Evolutionary conservation across 345 rosid genomes (phyloP), one percentile per base, ranked within the genome.

Genomic region (Aurinia saxatilis): DNA sequence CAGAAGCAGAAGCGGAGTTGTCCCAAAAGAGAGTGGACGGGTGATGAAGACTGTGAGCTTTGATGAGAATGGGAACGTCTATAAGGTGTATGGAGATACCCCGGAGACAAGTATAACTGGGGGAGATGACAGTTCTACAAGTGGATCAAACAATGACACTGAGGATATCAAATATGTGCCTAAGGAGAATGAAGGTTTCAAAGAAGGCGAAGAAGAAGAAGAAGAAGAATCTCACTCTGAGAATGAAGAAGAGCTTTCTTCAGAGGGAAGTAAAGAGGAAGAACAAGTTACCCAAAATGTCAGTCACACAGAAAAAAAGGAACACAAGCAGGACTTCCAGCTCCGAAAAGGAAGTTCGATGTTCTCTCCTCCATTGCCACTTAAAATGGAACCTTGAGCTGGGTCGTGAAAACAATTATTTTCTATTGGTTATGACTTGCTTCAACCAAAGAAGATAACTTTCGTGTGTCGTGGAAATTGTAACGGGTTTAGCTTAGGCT

Each of bases 321-420:
- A 70, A 23, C 16, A 40, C 31, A 38, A 51, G 40, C 41, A 40
- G 42, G 55, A 57, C 48, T 42, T 39, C 25, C 65, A 44, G 21
- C 68, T 61, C 71, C 66, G 42, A 66, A 71, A 66, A 40, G 73
- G 68, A 44, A 71, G 50, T 14, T 76, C 68, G 15, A 63, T 72
- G 66, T 71, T 79, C 41, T 76, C 88, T 64, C 82, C 95, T 40
- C 88, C 88, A 8, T 15, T 74, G 54, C 84, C 90, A 9, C 78
- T 78, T 56, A 87, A 84, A 84, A 87, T 82, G 87, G 88, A 87
- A 61, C 55, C 73, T 4, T 73, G 75, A 72, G 77, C 72, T 55
- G 71, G 75, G 5, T 56, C 60, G 4, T 19, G 12, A 16, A 16
- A 18, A 53, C 10, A 9, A 18, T 18, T 5, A 1, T 21, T 21